Evolutionary conservation across 139 green algal species (phyloP), one percentile per base, ranked within the genome.

Genomic region (Micractinium conductrix): DNA sequence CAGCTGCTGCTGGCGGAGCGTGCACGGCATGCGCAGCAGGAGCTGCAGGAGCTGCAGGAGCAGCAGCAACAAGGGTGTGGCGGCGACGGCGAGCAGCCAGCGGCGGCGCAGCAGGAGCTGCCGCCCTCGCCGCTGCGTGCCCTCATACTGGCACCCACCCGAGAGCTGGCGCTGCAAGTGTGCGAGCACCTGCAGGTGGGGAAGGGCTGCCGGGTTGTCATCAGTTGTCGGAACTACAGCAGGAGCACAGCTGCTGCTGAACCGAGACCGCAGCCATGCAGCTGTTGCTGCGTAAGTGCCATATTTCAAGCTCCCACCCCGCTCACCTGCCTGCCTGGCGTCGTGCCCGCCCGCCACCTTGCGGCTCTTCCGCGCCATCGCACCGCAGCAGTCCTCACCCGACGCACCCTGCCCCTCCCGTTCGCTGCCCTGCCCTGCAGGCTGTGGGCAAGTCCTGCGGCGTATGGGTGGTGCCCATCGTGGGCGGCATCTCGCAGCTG

Each of bases 121-220:
- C 22, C 28, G 9, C n/a, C 48, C 14, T 42, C 44, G 14, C n/a
- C 43, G 24, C 91, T 99, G 85, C 91, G 94, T 1, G 97, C 96
- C 16, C 94, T 99, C 4, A 93, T 99, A 74, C 75, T 99, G 33
- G 86, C 92, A 1, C 97, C 97, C 28, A 99, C 97, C 5, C 90
- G 97, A 7, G 97, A 99, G 91, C 91, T 99, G 65, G 97, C 97
- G 4, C 68, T 99, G 74, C 97, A 99, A 93, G 76, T 79, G 63
- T 83, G 71, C 79, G 68, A 80, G 14, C 78, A 85, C 44, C 70
- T 85, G 33, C 37, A 78, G 70, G 70, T 40, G 24, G 30, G 67
- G n/a, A n/a, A n/a, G n/a, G n/a, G 8, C 63, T 70, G 63, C 63
- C n/a, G 19, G 14, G 26, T 33, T 70, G n/a, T 33, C 63, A n/a